Conservation (phyloP, 495 filamentous ascomycete species). For the Cercophora samala region DNA sequence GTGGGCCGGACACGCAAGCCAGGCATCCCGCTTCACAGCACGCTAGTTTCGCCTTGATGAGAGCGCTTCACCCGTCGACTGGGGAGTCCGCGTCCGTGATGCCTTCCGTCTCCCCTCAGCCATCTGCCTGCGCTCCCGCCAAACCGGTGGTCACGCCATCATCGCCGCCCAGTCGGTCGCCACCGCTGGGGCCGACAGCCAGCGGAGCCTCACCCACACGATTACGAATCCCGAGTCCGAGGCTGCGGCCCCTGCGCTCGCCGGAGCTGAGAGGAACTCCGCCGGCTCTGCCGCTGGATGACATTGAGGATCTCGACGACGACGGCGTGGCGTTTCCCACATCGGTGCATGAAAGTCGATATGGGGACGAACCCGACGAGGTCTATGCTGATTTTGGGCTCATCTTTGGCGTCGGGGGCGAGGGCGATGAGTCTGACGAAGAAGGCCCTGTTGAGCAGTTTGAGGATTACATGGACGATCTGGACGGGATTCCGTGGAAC, state of each 20-base stretch:
- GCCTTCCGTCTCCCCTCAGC: not conserved
- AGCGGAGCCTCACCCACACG: not conserved
- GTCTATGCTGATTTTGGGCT: constrained; percentile 50
- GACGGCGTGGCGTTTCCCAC: constrained; percentile 44
- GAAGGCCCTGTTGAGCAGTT: constrained; percentile 23
- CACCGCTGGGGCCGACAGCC: not conserved
- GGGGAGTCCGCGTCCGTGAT: not conserved
- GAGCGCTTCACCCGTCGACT: not conserved
- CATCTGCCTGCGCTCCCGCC: not conserved
- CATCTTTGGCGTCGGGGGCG: constrained; percentile 38
- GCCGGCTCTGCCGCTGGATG: constrained; percentile 17
- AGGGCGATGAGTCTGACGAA: constrained; percentile 21
- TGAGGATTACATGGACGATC: constrained; percentile 36
- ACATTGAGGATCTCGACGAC: constrained; percentile 30
- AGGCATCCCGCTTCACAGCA: constrained; percentile 19
- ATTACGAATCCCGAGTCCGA: constrained; percentile 24
- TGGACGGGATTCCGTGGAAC: constrained; percentile 38
- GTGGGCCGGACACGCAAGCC: not conserved
- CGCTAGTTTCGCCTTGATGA: not conserved
- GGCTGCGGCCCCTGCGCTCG: constrained; percentile 23
- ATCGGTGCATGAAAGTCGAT: constrained; percentile 43
- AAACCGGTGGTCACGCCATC: not conserved
- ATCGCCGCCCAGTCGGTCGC: not conserved
- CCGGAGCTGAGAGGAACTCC: constrained; percentile 28
- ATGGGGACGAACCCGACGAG: constrained; percentile 42